Evolutionary conservation across 2,329 filamentous ascomycete species (phyloP).

Genomic region (Graphilbum sp.): DNA sequence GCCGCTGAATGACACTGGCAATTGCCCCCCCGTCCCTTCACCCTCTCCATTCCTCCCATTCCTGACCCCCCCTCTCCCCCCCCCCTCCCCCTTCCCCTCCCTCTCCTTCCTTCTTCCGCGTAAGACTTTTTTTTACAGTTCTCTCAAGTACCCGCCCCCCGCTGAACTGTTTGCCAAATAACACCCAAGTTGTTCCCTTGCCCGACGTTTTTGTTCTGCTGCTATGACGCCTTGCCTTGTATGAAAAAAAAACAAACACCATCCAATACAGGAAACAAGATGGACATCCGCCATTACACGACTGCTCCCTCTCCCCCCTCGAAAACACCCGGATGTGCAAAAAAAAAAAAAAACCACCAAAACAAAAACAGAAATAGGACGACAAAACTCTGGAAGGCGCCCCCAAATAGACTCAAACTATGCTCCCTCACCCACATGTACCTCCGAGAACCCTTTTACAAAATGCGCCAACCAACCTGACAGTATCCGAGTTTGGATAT

Average conservation of each 20-base stretch:
- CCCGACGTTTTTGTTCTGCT: conserved; percentile 1
- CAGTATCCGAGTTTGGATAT: neutral
- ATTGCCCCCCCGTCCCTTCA: too few species aligned
- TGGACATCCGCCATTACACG: neutral
- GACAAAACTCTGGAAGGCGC: too few species aligned
- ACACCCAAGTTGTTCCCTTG: conserved; percentile 1
- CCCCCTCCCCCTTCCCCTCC: neutral
- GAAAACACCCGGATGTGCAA: neutral
- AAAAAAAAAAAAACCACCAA: neutral
- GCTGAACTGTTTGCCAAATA: conserved; percentile 1
- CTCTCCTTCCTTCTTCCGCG: neutral
- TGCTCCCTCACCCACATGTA: neutral
- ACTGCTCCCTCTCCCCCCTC: neutral
- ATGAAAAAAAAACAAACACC: neutral
- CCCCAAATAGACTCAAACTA: too few species aligned
- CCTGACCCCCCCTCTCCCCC: too few species aligned
- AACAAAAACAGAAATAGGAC: neutral
- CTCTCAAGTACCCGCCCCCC: neutral
- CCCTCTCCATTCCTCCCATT: neutral
- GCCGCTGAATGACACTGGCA: too few species aligned
- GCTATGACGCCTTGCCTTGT: neutral
- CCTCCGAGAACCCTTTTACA: too few species aligned
- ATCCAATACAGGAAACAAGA: neutral
- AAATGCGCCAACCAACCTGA: neutral
- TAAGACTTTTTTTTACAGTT: neutral